These are phyloP conservation scores for Mitragyna speciosa DNA, from an alignment of 257 asterid species.

Conservation along the genomic window DNA sequence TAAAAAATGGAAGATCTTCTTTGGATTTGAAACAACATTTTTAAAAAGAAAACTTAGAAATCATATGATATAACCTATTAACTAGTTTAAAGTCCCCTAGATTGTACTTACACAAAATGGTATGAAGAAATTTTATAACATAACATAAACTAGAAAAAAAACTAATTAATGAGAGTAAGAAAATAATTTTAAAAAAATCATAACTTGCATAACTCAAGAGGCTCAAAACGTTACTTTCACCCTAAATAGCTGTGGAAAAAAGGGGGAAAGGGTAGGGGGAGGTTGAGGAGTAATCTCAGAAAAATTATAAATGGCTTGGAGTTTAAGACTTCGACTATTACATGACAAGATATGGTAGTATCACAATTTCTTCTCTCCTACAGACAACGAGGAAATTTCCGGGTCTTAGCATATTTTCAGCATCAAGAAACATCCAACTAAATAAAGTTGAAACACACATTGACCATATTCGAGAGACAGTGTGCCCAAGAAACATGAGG, in stretches of 20 bases:
- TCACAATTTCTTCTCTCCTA: neutral
- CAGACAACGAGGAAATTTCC: conserved; percentile 14
- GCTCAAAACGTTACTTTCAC: neutral
- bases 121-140: neutral
- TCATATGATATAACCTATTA: no score
- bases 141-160: no score
- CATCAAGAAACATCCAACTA: neutral
- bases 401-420: neutral
- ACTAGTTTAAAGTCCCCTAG: neutral
- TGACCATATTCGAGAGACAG: neutral
- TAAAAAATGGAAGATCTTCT: no score
- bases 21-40: neutral
- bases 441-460: neutral
- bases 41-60: neutral
- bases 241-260: neutral
- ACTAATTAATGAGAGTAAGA: no score
- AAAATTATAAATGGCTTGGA: conserved; percentile 1
- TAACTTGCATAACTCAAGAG: neutral
- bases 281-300: conserved; percentile 7
- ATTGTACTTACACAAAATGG: no score
- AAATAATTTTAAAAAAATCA: neutral
- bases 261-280: neutral
- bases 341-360: conserved; percentile 11
- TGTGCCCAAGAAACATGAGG: neutral
- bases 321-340: conserved; percentile 10